These are phyloP conservation scores for Hypoxylon sp. DNA, from an alignment of 2,329 filamentous ascomycete genomes.

Conservation along the genomic window DNA sequence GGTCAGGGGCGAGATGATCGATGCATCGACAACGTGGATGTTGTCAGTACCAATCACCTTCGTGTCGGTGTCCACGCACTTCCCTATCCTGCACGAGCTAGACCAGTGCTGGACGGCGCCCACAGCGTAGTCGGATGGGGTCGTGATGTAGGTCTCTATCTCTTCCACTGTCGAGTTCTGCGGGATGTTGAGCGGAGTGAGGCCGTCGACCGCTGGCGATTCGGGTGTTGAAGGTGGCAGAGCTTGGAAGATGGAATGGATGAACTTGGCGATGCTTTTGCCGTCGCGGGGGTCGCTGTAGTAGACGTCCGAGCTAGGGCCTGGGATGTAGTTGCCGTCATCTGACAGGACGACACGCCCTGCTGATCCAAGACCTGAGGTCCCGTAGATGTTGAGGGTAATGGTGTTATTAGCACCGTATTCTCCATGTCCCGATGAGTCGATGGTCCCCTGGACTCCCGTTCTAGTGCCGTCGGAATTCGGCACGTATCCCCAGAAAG, in stretches of 20 bases:
- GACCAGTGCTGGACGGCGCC: conserved; percentile 67
- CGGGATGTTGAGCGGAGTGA: conserved; percentile 63
- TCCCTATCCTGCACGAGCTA: conserved; percentile 63
- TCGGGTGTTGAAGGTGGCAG: conserved; percentile 52
- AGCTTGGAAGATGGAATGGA: conserved; percentile 62
- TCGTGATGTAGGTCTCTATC: conserved; percentile 64
- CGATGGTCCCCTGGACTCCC: conserved; percentile 66
- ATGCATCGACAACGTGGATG: conserved; percentile 64
- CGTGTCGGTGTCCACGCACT: conserved; percentile 62
- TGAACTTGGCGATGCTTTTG: conserved; percentile 62
- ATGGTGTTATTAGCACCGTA: conserved; percentile 60
- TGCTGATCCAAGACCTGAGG: conserved; percentile 64
- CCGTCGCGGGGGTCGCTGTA: conserved; percentile 62
- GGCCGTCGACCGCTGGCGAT: conserved; percentile 51
- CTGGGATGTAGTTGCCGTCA: conserved; percentile 58
- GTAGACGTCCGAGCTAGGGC: conserved; percentile 58
- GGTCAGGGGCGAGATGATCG: conserved; percentile 63
- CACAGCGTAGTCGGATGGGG: conserved; percentile 59
- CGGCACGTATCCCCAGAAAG: conserved; percentile 64
- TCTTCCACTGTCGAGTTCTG: conserved; percentile 60
- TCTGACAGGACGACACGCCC: conserved; percentile 59
- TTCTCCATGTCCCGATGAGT: conserved; percentile 59
- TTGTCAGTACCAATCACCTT: conserved; percentile 63
- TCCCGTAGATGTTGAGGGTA: conserved; percentile 69
- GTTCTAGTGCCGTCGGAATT: conserved; percentile 57